Percentiles rank a stretch among this genome's conserved stretches.
These are phyloP conservation scores for Lunularia cruciata DNA, from an alignment of 225 moss, liverwort and hornwort species.

Conservation along the genomic window DNA sequence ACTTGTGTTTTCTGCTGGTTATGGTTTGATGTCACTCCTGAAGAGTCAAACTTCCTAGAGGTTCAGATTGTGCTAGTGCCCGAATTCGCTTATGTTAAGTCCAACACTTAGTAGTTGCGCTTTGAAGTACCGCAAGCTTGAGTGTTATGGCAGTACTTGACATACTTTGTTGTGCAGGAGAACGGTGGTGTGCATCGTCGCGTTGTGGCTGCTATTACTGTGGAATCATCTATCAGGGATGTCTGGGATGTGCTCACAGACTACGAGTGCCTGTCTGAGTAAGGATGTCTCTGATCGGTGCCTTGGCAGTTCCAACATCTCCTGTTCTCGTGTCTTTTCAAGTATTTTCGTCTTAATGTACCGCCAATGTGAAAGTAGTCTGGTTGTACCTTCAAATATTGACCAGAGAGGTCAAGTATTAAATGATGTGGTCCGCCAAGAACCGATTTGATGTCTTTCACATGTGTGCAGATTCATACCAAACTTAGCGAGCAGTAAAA, in stretches of 20 bases:
- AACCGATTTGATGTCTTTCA: background rate
- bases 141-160: background rate
- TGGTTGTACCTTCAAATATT: background rate
- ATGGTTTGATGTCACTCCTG: background rate
- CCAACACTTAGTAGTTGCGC: background rate
- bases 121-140: background rate
- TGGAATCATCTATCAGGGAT: constrained; percentile 72
- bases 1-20: background rate
- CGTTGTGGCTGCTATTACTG: constrained; percentile 87
- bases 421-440: background rate
- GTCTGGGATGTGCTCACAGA: constrained; percentile 88
- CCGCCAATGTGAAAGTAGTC: too few relatives aligned
- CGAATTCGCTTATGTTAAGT: background rate
- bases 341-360: too few relatives aligned
- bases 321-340: too few relatives aligned
- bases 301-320: background rate
- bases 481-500: constrained; percentile 76
- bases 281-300: background rate
- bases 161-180: constrained; percentile 52
- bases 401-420: too few relatives aligned
- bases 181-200: constrained; percentile 88
- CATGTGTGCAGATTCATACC: constrained; percentile 71
- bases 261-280: constrained; percentile 89
- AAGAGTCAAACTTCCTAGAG: background rate
- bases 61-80: too few relatives aligned